Percentiles rank a stretch among this genome's conserved stretches.
Conservation (phyloP, 495 filamentous ascomycete genomes). For the Podospora pseudoanserina region DNA sequence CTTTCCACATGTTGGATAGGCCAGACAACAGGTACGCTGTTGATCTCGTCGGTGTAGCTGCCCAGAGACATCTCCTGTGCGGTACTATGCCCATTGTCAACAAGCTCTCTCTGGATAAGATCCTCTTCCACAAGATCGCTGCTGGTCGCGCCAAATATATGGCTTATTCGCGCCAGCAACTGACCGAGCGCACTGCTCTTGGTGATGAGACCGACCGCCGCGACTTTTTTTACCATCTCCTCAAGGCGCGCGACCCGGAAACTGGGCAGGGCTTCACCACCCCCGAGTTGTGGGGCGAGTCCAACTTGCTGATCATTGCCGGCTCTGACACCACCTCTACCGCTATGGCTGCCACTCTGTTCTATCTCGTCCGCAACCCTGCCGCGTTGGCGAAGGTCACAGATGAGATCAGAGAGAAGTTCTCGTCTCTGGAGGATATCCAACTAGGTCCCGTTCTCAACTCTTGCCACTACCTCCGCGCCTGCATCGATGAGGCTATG, state of each 20-base stretch:
- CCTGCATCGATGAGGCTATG: conserved; percentile 70
- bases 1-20: conserved; percentile 66
- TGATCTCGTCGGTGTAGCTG: conserved; percentile 53
- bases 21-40: conserved; percentile 57
- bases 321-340: conserved; percentile 63
- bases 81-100: conserved; percentile 55
- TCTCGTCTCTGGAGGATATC: conserved; percentile 52
- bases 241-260: conserved; percentile 57
- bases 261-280: conserved; percentile 62
- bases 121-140: conserved; percentile 56
- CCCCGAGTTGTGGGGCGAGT: conserved; percentile 67
- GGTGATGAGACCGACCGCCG: conserved; percentile 58
- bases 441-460: conserved; percentile 48
- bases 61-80: conserved; percentile 55
- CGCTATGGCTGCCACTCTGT: conserved; percentile 60
- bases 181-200: conserved; percentile 52
- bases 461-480: conserved; percentile 54
- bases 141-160: conserved; percentile 52
- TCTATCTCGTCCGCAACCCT: conserved; percentile 62
- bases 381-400: conserved; percentile 46
- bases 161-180: conserved; percentile 52
- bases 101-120: conserved; percentile 53
- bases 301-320: conserved; percentile 62
- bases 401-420: conserved; percentile 48
- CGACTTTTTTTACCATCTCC: conserved; percentile 61